Conservation (phyloP, 306 rosid species). For the Albizia julibrissin region DNA sequence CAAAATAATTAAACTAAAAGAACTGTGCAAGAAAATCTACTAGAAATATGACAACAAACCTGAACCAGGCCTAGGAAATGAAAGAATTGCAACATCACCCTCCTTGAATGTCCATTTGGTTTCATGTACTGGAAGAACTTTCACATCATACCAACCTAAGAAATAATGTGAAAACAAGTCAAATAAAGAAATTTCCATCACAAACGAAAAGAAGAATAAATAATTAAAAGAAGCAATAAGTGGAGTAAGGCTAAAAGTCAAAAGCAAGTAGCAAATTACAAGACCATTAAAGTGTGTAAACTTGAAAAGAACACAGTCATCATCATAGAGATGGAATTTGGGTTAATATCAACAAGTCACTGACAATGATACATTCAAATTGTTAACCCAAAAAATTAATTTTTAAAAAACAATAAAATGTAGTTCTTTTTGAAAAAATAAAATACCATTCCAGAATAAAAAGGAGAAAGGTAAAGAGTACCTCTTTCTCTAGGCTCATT, state of each 20-base stretch:
- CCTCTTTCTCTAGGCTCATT: conserved; percentile 98
- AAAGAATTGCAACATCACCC: conserved; percentile 98
- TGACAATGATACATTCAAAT: conserved; percentile 12
- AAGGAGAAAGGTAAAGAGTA: conserved; percentile 30
- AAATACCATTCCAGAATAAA: conserved; percentile 28
- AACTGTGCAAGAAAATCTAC: not conserved
- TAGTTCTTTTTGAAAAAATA: not conserved
- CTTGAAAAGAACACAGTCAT: not conserved
- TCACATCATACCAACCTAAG: conserved; percentile 95
- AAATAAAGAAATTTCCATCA: conserved; percentile 17
- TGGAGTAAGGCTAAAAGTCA: conserved; percentile 21
- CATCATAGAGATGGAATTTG: conserved; percentile 3
- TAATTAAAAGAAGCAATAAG: not conserved
- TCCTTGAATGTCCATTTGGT: conserved; percentile 97
- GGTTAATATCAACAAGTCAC: conserved; percentile 16
- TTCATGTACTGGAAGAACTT: conserved; percentile 84
- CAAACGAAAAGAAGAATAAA: not conserved
- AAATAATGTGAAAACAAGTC: conserved; percentile 29
- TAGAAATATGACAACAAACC: conserved; percentile 54
- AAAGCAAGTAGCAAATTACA: not conserved
- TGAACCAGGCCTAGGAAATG: conserved; percentile 91
- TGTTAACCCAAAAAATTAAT: not conserved
- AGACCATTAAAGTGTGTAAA: conserved; percentile 26
- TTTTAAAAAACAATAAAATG: not conserved
- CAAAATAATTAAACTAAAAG: conserved; percentile 7